Conservation (phyloP, 192 early-diverging fungal genomes). For the Backusella westeae region DNA sequence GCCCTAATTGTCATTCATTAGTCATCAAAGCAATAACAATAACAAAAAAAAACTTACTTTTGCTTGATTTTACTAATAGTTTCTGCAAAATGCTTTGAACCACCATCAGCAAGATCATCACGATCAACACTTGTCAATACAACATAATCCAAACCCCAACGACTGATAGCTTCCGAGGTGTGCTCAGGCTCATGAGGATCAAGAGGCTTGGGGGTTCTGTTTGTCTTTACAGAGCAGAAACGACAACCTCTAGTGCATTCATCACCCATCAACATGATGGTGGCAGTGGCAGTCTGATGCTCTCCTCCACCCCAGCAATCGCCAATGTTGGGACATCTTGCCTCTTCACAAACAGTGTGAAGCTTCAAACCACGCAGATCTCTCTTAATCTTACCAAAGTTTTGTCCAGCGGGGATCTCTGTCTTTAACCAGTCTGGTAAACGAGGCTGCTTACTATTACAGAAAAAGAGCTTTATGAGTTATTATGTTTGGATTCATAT, state of each 20-base stretch:
- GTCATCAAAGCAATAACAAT: not conserved
- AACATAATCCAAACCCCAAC: constrained; percentile 96
- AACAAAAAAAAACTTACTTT: constrained; percentile 50
- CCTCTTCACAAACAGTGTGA: constrained; percentile 97
- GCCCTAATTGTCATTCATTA: constrained; percentile 46
- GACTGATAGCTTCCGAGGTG: constrained; percentile 87
- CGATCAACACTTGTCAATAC: constrained; percentile 98
- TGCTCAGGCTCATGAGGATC: constrained; percentile 91
- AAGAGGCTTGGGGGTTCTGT: constrained; percentile 74
- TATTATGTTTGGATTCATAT: not conserved
- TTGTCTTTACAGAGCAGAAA: constrained; percentile 99
- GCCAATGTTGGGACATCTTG: constrained; percentile 96
- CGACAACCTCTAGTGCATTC: constrained; percentile 97
- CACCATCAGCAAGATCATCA: constrained; percentile 92
- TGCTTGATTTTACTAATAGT: constrained; percentile 88
- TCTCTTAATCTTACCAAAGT: constrained; percentile 81
- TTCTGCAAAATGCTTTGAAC: constrained; percentile 89
- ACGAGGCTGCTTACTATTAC: constrained; percentile 48
- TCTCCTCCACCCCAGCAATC: constrained; percentile 98
- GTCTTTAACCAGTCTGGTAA: constrained; percentile 96
- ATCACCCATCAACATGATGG: constrained; percentile 99
- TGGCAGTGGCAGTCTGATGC: constrained; percentile 93
- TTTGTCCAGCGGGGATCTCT: constrained; percentile 78
- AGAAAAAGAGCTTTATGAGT: not conserved
- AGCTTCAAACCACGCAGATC: constrained; percentile 93